These are phyloP conservation scores for Isabelozyma gotoi DNA, from an alignment of 805 yeast genomes.

Conservation along the genomic window DNA sequence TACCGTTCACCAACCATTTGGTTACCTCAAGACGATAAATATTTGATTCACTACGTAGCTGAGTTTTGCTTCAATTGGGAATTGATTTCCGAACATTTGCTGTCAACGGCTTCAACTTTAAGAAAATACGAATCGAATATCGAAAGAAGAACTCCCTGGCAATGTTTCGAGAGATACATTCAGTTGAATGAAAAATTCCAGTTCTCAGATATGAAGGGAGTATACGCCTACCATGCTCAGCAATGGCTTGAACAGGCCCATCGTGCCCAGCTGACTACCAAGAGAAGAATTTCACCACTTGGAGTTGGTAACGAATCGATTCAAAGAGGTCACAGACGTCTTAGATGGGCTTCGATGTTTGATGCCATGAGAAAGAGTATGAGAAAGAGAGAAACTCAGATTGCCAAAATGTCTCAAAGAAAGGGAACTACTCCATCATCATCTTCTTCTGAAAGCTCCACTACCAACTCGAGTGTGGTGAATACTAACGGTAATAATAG, in stretches of 20 bases:
- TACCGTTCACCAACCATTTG: slow-evolving; percentile 90
- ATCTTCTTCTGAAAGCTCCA: slow-evolving; percentile 6
- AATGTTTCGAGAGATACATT: slow-evolving; percentile 93
- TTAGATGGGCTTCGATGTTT: slow-evolving; percentile 96
- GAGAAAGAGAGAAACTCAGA: slow-evolving; percentile 79
- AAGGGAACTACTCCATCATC: slow-evolving; percentile 8
- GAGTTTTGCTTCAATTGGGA: slow-evolving; percentile 94
- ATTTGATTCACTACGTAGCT: slow-evolving; percentile 75
- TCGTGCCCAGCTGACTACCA: slow-evolving; percentile 82
- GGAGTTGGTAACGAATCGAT: slow-evolving; percentile 93
- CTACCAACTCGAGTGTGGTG: slow-evolving; percentile 8
- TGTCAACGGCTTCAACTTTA: slow-evolving; percentile 58
- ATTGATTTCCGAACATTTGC: slow-evolving; percentile 77
- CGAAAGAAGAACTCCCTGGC: slow-evolving; percentile 98
- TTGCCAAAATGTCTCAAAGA: slow-evolving; percentile 30
- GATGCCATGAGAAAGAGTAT: slow-evolving; percentile 90
- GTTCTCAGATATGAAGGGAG: slow-evolving; percentile 83
- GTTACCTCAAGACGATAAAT: slow-evolving; percentile 91
- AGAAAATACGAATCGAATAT: slow-evolving; percentile 76
- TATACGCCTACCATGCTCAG: slow-evolving; percentile 78
- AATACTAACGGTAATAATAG: too few species aligned
- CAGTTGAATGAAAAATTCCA: slow-evolving; percentile 90
- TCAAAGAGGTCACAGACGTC: slow-evolving; percentile 86
- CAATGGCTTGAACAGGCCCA: slow-evolving; percentile 92
- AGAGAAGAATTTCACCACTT: slow-evolving; percentile 84